Percentiles rank a stretch among this genome's conserved stretches.
Evolutionary conservation across 805 yeast species (phyloP).

Genomic region (Yarrowia sp.): DNA sequence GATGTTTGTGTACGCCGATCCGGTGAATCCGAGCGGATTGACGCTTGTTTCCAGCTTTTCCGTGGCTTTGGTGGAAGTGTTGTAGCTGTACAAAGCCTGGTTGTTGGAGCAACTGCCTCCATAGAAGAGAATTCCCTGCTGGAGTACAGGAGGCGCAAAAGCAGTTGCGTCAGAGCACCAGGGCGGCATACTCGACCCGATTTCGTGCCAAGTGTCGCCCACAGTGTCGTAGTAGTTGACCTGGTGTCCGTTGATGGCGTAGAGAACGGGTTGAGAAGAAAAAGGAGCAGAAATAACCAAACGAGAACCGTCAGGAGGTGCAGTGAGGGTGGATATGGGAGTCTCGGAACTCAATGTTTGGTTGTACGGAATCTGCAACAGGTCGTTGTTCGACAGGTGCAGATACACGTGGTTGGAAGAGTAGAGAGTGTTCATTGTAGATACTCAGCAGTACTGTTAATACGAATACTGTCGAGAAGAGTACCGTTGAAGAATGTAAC

Average conservation of each 20-base stretch:
- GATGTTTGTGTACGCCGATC: not conserved
- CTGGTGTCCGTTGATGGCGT: not conserved
- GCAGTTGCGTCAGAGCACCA: constrained; percentile 1
- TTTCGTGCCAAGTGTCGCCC: not conserved
- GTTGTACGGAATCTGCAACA: constrained; percentile 6
- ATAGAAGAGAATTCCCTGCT: constrained; percentile 2
- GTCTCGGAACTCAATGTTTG: not conserved
- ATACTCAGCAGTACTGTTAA: too few species aligned
- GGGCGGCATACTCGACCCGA: not conserved
- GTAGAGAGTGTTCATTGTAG: constrained; percentile 1
- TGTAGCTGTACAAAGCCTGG: not conserved
- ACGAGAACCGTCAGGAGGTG: not conserved
- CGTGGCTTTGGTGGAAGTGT: not conserved
- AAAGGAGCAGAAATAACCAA: not conserved
- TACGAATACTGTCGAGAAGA: too few species aligned
- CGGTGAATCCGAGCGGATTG: not conserved
- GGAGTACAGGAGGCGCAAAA: not conserved
- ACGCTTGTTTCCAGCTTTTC: not conserved
- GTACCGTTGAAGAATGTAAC: too few species aligned
- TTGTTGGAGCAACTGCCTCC: not conserved
- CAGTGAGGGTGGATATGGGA: not conserved
- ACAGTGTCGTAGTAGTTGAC: not conserved
- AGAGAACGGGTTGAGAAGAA: not conserved
- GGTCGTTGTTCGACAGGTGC: constrained; percentile 7
- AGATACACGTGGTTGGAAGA: not conserved